Percentiles rank a stretch among this genome's conserved stretches.
phyloP scores from a whole-genome alignment of 371 early-diverging fungal genomes.

The Mucor piriformis region DNA sequence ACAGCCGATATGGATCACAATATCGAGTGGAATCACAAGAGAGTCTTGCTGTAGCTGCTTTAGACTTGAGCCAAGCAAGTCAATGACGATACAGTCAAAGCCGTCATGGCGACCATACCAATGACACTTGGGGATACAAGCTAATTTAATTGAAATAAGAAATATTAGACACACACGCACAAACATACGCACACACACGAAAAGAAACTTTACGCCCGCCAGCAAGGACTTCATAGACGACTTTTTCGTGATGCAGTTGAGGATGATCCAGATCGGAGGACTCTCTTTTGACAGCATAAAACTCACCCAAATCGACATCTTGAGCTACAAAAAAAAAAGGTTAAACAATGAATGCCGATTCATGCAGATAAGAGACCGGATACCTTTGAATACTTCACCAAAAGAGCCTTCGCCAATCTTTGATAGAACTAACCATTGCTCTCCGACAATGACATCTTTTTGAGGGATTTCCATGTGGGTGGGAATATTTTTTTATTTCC shows the following conservation, averaged over 20 bases:
- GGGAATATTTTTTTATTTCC: background rate
- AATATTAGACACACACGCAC: no score
- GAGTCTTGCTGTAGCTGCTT: slow-evolving; percentile 76
- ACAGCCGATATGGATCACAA: slow-evolving; percentile 51
- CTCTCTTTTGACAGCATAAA: slow-evolving; percentile 63
- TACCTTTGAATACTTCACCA: slow-evolving; percentile 68
- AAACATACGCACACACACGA: background rate
- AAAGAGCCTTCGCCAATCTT: slow-evolving; percentile 68
- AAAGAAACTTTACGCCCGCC: slow-evolving; percentile 52
- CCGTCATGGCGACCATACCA: slow-evolving; percentile 93
- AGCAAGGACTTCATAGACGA: slow-evolving; percentile 52
- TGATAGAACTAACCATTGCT: slow-evolving; percentile 59
- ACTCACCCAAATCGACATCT: slow-evolving; percentile 23
- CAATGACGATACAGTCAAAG: slow-evolving; percentile 92
- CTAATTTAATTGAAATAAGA: slow-evolving; percentile 37
- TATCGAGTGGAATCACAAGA: slow-evolving; percentile 42
- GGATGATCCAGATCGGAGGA: slow-evolving; percentile 44
- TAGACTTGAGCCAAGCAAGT: slow-evolving; percentile 93
- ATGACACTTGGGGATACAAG: slow-evolving; percentile 82
- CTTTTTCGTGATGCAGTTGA: slow-evolving; percentile 58
- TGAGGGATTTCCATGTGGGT: slow-evolving; percentile 1
- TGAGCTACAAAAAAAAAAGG: slow-evolving; percentile 9
- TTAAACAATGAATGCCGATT: slow-evolving; percentile 2
- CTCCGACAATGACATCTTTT: slow-evolving; percentile 54
- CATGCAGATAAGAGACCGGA: background rate